Base-by-base conservation (phyloP, 176 grass and related monocot genomes). In the Bothriochloa decipiens region DNA sequence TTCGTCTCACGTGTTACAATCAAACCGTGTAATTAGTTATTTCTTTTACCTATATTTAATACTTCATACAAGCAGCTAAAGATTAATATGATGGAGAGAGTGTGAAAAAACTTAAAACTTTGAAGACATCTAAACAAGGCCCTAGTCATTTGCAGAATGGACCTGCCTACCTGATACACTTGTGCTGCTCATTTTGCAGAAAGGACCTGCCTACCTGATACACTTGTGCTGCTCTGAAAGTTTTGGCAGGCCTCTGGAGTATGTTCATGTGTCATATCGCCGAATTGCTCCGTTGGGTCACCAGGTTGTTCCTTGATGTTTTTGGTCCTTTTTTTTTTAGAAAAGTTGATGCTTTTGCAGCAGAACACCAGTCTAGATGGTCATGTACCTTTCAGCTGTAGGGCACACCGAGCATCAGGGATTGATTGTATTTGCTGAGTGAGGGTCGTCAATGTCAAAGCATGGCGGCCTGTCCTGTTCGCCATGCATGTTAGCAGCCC, bases 151-250 rank as follows among this genome's bases (percentile, higher is more conserved):
- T n/a, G n/a, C n/a, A n/a, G n/a, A n/a, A n/a, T n/a, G n/a, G n/a
- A n/a, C n/a, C n/a, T n/a, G n/a, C n/a, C n/a, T n/a, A n/a, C n/a
- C n/a, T n/a, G n/a, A n/a, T n/a, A n/a, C n/a, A n/a, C n/a, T n/a
- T n/a, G n/a, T n/a, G n/a, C n/a, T n/a, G n/a, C n/a, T n/a, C n/a
- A 27, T 72, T 82, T 72, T 68, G 78, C 72, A 46, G 75, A 68
- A 78, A 46, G 32, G 83, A 22, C 42, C 58, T 72, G 83, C 20
- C 43, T 78, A 35, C 42, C 64, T 72, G 33, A 3, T 26, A 53
- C 64, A n/a, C 70, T 71, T 53, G 29, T 32, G 75, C 40, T 14
- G 18, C 27, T 41, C 6, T 23, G 61, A 18, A 33, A 71, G 66
- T 32, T 57, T 70, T 11, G 41, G 64, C 49, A 15, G 2, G 20